A percentile compares a stretch with the other conserved stretches of the same genome.
Conservation (phyloP, 371 early-diverging fungal genomes). For the Smittium culicis region DNA sequence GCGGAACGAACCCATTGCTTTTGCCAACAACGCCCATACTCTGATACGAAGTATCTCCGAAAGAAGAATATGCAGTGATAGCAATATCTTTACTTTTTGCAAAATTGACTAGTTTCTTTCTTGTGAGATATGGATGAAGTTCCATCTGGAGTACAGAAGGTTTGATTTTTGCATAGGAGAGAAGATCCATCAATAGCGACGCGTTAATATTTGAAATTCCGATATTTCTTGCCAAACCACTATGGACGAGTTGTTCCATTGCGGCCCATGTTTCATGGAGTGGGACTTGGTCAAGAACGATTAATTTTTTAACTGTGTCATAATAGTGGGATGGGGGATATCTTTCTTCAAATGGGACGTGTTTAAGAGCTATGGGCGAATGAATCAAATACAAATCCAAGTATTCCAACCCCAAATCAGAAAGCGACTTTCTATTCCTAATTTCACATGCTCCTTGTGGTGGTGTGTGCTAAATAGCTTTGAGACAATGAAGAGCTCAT, state of each 20-base stretch:
- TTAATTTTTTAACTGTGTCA: no score
- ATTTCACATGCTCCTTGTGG: constrained; percentile 47
- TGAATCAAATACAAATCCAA: constrained; percentile 84
- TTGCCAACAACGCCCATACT: no score
- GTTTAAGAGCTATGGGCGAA: constrained; percentile 40
- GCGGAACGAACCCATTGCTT: no score
- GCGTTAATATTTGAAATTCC: constrained; percentile 49
- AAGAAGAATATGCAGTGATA: constrained; percentile 72
- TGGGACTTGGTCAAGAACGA: constrained; percentile 41
- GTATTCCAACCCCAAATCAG: constrained; percentile 60
- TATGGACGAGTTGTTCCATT: no score
- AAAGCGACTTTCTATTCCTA: constrained; percentile 48
- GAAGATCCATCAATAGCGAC: constrained; percentile 48
- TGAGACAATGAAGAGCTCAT: constrained; percentile 71
- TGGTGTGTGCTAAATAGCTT: constrained; percentile 83
- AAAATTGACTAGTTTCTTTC: constrained; percentile 51
- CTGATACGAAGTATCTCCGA: no score
- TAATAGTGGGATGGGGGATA: no score
- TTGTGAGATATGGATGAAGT: constrained; percentile 76
- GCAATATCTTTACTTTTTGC: constrained; percentile 50
- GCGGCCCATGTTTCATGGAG: no score
- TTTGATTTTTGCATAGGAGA: constrained; percentile 46
- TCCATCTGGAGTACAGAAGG: no score
- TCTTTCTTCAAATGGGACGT: no score
- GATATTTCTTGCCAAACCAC: constrained; percentile 41